These are phyloP conservation scores for Cladosporium phlei DNA, from an alignment of 2,329 filamentous ascomycete genomes.

Conservation along the genomic window DNA sequence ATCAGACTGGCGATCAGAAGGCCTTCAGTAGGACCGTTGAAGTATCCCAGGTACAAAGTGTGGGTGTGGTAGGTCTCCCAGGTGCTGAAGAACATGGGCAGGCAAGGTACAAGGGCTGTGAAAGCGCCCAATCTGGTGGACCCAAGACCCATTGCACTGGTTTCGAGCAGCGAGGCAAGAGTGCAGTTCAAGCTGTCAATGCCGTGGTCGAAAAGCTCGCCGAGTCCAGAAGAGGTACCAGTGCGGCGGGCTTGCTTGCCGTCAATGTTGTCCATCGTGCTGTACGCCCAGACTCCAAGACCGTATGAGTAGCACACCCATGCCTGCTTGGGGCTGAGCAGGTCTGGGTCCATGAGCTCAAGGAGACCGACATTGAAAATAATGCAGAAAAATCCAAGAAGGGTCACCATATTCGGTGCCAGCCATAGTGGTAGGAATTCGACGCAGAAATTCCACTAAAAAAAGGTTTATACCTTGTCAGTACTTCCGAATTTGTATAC, in stretches of 20 bases:
- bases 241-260: constrained; percentile 95
- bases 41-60: constrained; percentile 88
- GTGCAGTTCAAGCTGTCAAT: constrained; percentile 99
- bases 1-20: constrained; percentile 80
- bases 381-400: constrained; percentile 93
- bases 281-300: constrained; percentile 91
- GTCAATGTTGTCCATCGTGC: constrained; percentile 98
- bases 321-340: constrained; percentile 67
- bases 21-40: constrained; percentile 96
- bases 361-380: constrained; percentile 73
- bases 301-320: constrained; percentile 98
- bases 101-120: constrained; percentile 81
- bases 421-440: constrained; percentile 91
- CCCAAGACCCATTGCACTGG: constrained; percentile 87
- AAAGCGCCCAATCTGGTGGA: constrained; percentile 80
- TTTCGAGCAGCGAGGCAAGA: constrained; percentile 82
- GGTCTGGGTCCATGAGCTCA: constrained; percentile 78
- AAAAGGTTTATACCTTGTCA: constrained; percentile 14
- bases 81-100: constrained; percentile 99
- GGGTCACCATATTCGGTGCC: constrained; percentile 94
- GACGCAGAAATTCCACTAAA: constrained; percentile 97
- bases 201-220: constrained; percentile 96
- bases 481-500: not conserved
- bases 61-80: constrained; percentile 99
- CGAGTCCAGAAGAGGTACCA: constrained; percentile 87